phyloP scores from a whole-genome alignment of 208 protist species.

The Crithidia bombi region DNA sequence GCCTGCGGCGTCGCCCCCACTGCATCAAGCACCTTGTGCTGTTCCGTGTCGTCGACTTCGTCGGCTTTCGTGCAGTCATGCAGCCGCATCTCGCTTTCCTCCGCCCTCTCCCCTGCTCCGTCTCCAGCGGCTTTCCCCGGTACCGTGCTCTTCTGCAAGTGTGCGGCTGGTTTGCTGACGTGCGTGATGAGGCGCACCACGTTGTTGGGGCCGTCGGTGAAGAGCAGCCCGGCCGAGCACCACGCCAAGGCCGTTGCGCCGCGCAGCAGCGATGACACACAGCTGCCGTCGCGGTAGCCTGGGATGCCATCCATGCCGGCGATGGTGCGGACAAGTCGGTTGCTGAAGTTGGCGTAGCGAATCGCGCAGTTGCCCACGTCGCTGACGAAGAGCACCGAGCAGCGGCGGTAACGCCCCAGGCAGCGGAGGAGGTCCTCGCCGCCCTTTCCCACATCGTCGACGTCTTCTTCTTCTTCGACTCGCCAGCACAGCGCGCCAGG shows the following conservation, averaged over 20 bases:
- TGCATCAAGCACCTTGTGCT: too few relatives aligned
- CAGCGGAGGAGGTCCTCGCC: constrained; percentile 6
- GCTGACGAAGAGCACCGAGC: constrained; percentile 77
- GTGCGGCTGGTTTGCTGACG: constrained; percentile 17
- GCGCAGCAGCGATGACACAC: constrained; percentile 46
- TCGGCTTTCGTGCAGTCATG: too few relatives aligned
- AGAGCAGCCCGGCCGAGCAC: constrained; percentile 66
- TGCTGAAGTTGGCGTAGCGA: constrained; percentile 70
- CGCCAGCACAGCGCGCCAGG: constrained; percentile 83
- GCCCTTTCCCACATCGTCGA: not conserved
- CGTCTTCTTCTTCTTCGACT: constrained; percentile 31
- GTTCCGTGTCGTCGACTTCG: too few relatives aligned
- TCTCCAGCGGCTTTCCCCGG: not conserved
- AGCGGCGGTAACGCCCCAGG: constrained; percentile 11
- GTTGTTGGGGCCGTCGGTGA: constrained; percentile 66
- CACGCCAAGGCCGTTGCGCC: constrained; percentile 62
- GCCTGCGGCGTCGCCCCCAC: too few relatives aligned
- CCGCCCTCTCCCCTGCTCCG: not conserved
- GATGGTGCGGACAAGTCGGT: constrained; percentile 70
- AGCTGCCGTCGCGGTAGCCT: constrained; percentile 81
- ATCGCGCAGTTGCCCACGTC: constrained; percentile 79
- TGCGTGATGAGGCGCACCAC: constrained; percentile 69
- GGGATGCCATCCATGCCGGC: constrained; percentile 66
- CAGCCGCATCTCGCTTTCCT: not conserved
- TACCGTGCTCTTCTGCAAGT: not conserved